Conservation (phyloP, 2,329 filamentous ascomycete species). For the Shiraia sp. region DNA sequence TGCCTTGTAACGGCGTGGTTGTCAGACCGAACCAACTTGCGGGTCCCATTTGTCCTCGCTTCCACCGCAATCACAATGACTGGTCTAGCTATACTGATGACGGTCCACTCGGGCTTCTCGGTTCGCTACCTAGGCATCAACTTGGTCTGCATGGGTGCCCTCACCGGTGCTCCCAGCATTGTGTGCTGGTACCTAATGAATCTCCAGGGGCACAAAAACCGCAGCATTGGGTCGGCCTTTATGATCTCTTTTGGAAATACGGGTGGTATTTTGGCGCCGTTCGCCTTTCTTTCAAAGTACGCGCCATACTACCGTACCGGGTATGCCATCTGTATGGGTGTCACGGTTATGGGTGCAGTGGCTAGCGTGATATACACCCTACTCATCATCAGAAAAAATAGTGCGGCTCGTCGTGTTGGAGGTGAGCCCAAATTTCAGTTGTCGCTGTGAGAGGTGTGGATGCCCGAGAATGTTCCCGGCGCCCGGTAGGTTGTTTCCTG, state of each 20-base stretch:
- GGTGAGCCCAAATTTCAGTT: background rate
- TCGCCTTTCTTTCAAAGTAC: constrained; percentile 52
- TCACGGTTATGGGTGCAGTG: background rate
- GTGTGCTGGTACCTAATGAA: constrained; percentile 46
- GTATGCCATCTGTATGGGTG: constrained; percentile 49
- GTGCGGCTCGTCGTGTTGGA: background rate
- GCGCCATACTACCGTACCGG: constrained; percentile 51
- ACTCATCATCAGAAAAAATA: background rate
- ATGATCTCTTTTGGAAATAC: constrained; percentile 50
- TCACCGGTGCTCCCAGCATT: constrained; percentile 25
- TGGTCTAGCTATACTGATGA: constrained; percentile 59
- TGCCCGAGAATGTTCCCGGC: background rate
- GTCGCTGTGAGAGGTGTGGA: background rate
- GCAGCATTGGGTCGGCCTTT: constrained; percentile 55
- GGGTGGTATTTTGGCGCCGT: constrained; percentile 52
- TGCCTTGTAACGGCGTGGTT: constrained; percentile 41
- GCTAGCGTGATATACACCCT: constrained; percentile 1
- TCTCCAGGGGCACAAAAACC: constrained; percentile 56
- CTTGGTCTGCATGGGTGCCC: constrained; percentile 39
- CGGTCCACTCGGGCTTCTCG: constrained; percentile 40
- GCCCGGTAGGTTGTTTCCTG: no score
- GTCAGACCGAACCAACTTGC: constrained; percentile 45
- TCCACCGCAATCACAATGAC: constrained; percentile 48
- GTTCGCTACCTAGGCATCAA: constrained; percentile 36
- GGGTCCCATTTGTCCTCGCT: constrained; percentile 55